Evolutionary conservation across 495 filamentous ascomycete species (phyloP), one percentile per base, ranked within the genome.

Genomic region (Cenococcum geophilum): DNA sequence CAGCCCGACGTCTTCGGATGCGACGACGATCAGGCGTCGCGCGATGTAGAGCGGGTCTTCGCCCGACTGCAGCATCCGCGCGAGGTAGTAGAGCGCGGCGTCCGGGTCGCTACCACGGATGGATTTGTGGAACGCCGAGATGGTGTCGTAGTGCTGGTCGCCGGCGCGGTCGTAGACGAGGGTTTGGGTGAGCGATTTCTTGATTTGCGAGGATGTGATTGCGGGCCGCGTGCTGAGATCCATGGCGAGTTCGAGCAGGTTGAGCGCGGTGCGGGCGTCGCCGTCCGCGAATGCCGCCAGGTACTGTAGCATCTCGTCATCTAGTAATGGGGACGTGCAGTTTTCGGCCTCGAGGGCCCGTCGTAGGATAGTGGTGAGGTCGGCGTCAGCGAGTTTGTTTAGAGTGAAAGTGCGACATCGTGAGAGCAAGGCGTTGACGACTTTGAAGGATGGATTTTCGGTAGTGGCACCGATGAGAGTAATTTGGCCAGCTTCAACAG

Each of bases 101-200:
- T 97, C 87, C 1, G 92, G 75, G 69, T 93, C 83, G 56, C 84
- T 88, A 21, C 93, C 93, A 18, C 93, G 88, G 27, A 97, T 82
- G 14, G 89, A 90, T 65, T 98, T 98, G 77, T 98, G 93, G 71
- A 98, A 93, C 49, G 93, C 93, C 1, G 89, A 95, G 66, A 98
- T 97, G 53, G 88, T 90, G 69, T 97, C 92, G 73, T 88, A 98
- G 73, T 97, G 93, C 70, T 95, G 88, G 74, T 98, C 93, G 23
- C 93, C 93, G 0, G 89, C 87, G 47, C 93, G 84, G 74, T 98
- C 93, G 76, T 97, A 97, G 45, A 96, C 88, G 12, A 97, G 76
- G 0, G 93, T 97, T 66, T 89, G 88, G 5, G 92, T 97, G 11
- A 98, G 77, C 14, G 87, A 79, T 18, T 78, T 74, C 67, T 96